These are phyloP conservation scores for Euryodendron excelsum DNA, from an alignment of 148 eudicot genomes.

Conservation along the genomic window DNA sequence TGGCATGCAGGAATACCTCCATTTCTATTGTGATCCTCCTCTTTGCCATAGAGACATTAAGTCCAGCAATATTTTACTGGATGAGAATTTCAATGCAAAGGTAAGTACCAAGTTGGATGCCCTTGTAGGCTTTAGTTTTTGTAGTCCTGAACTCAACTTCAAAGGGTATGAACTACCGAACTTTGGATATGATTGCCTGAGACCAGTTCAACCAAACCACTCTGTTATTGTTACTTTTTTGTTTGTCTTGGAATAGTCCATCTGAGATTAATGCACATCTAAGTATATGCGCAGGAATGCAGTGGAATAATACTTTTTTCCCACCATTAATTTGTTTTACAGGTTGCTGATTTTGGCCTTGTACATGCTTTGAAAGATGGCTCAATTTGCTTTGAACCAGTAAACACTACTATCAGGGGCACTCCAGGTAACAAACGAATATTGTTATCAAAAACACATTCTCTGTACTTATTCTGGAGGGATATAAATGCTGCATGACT, in stretches of 20 bases:
- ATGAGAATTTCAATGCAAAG: conserved; percentile 83
- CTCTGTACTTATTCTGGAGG: neutral
- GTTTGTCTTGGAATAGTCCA: neutral
- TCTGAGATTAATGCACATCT: neutral
- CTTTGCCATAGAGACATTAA: conserved; percentile 96
- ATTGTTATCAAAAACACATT: neutral
- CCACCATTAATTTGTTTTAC: conserved; percentile 16
- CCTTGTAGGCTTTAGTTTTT: neutral
- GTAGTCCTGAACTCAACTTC: neutral
- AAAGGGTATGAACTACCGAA: neutral
- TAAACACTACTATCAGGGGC: conserved; percentile 88
- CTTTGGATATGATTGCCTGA: neutral
- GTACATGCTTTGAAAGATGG: conserved; percentile 90
- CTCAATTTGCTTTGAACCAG: conserved; percentile 83
- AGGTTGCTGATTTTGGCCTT: conserved; percentile 99
- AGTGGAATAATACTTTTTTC: neutral
- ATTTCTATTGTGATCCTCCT: conserved; percentile 93
- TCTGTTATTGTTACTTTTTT: neutral
- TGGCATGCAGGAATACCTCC: conserved; percentile 87
- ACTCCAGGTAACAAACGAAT: conserved; percentile 68
- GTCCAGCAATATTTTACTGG: conserved; percentile 92
- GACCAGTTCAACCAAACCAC: neutral
- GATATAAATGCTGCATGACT: neutral
- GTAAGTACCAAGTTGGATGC: conserved; percentile 30
- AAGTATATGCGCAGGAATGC: neutral